These are phyloP conservation scores for Paecilomyces formosus DNA, from an alignment of 2,329 filamentous ascomycete species.

Conservation along the genomic window DNA sequence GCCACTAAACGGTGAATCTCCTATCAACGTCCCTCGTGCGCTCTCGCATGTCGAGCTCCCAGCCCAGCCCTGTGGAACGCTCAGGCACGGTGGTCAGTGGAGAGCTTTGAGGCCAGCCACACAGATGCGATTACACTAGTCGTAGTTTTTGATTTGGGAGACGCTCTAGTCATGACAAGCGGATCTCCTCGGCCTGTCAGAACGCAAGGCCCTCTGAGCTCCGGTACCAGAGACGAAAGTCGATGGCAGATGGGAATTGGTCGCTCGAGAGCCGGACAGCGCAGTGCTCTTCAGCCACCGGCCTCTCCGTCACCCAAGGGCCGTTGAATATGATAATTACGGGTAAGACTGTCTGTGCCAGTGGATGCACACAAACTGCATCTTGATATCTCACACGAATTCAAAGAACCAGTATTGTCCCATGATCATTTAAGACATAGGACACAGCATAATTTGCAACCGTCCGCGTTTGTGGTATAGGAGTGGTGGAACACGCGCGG, in stretches of 20 bases:
- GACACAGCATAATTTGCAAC: background rate
- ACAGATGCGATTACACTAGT: background rate
- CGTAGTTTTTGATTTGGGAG: background rate
- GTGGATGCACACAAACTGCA: background rate
- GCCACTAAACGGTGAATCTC: background rate
- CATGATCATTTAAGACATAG: no score
- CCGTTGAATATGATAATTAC: background rate
- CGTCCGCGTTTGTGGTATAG: background rate
- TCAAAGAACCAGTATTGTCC: no score
- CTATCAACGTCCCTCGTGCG: background rate
- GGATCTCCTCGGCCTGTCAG: background rate
- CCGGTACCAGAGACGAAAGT: background rate
- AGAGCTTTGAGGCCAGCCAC: background rate
- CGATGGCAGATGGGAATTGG: background rate
- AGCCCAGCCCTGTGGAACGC: background rate
- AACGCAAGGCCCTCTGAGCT: background rate
- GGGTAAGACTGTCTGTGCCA: background rate
- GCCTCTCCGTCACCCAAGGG: background rate
- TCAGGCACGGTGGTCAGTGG: constrained; percentile 1
- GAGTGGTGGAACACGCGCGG: background rate
- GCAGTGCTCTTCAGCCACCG: background rate
- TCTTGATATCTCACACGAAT: no score
- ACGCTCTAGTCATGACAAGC: background rate
- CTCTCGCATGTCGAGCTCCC: background rate
- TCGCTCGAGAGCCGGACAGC: background rate